Conservation (phyloP, 2,329 filamentous ascomycete genomes). For the Epichloe bromicola region DNA sequence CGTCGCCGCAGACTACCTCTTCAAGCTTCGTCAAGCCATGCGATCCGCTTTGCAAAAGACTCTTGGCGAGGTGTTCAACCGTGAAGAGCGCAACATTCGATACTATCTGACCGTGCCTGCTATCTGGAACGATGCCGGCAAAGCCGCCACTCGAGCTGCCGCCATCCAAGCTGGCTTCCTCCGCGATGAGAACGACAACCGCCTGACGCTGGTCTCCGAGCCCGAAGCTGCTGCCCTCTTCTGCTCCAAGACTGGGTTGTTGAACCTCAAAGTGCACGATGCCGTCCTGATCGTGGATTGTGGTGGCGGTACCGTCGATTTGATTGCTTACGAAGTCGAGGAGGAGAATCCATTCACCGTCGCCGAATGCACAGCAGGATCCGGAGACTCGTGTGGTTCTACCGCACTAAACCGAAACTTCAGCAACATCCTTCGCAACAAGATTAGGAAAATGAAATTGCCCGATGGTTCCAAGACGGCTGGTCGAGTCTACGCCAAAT, state of each 20-base stretch:
- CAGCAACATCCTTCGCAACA: slow-evolving; percentile 91
- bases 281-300: slow-evolving; percentile 98
- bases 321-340: slow-evolving; percentile 97
- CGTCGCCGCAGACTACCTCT: slow-evolving; percentile 97
- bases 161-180: slow-evolving; percentile 96
- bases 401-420: slow-evolving; percentile 97
- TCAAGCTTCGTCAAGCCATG: slow-evolving; percentile 96
- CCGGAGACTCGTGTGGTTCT: slow-evolving; percentile 95
- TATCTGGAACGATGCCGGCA: slow-evolving; percentile 98
- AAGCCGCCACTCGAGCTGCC: slow-evolving; percentile 88
- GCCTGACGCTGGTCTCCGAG: slow-evolving; percentile 86
- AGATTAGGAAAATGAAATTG: slow-evolving; percentile 98
- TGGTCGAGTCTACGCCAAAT: slow-evolving; percentile 97
- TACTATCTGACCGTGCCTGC: slow-evolving; percentile 98
- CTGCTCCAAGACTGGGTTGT: slow-evolving; percentile 88
- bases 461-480: slow-evolving; percentile 94
- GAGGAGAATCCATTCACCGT: slow-evolving; percentile 96
- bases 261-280: slow-evolving; percentile 96
- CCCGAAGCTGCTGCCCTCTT: slow-evolving; percentile 95
- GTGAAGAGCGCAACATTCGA: slow-evolving; percentile 93
- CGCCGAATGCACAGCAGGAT: slow-evolving; percentile 91
- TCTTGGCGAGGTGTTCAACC: slow-evolving; percentile 90
- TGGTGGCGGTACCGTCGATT: slow-evolving; percentile 93
- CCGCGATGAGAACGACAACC: slow-evolving; percentile 93
- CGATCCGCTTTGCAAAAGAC: slow-evolving; percentile 91